These are phyloP conservation scores for Phytophthora cryptogea DNA, from an alignment of 352 stramenopile genomes.

Conservation along the genomic window DNA sequence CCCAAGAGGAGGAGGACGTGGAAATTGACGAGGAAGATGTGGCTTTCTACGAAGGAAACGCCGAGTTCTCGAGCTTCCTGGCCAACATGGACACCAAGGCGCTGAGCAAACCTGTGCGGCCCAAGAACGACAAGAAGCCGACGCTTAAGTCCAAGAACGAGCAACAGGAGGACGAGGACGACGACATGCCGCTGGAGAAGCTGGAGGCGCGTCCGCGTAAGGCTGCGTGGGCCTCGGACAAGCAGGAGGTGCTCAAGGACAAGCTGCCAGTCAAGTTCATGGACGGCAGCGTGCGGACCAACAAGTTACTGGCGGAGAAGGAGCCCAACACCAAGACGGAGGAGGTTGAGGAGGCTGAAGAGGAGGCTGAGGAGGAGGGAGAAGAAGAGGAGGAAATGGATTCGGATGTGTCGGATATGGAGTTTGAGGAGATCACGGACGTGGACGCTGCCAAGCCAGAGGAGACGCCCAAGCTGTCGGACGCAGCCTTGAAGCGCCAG, in stretches of 20 bases:
- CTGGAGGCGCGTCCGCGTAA: conserved; percentile 73
- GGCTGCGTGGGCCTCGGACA: conserved; percentile 58
- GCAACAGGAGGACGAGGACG: conserved; percentile 33
- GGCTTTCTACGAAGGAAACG: conserved; percentile 78
- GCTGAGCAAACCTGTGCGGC: conserved; percentile 47
- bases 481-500: conserved; percentile 70
- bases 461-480: conserved; percentile 27
- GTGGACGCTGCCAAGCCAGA: conserved; percentile 9
- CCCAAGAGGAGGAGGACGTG: conserved; percentile 51
- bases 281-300: conserved; percentile 79
- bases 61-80: conserved; percentile 74
- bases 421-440: conserved; percentile 78
- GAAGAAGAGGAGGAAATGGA: conserved; percentile 53
- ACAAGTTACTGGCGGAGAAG: conserved; percentile 69
- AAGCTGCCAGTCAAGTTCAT: conserved; percentile 89
- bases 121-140: conserved; percentile 50
- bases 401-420: conserved; percentile 80
- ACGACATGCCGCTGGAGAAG: conserved; percentile 74
- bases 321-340: conserved; percentile 31
- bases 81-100: conserved; percentile 78
- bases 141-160: conserved; percentile 35
- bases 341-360: conserved; percentile 26
- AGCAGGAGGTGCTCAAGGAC: conserved; percentile 62
- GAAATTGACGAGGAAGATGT: conserved; percentile 82
- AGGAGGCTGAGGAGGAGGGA: conserved; percentile 46